Conservation (phyloP, 768 basidiomycete species). For the Vararia minispora region DNA sequence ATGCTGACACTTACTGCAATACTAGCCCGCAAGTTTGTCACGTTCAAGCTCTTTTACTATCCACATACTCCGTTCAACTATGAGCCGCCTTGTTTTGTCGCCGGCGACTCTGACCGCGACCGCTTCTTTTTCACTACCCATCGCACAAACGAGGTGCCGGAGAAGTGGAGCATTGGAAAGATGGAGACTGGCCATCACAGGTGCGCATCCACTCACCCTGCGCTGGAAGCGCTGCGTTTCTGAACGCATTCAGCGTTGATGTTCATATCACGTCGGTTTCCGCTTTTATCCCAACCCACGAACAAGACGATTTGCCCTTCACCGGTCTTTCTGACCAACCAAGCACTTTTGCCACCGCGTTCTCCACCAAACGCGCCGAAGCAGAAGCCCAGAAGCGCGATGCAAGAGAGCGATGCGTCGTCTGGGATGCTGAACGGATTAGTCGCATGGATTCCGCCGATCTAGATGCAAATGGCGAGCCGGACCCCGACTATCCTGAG, state of each 20-base stretch:
- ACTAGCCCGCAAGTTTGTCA: conserved; percentile 71
- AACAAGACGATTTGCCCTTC: conserved; percentile 47
- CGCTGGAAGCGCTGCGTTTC: conserved; percentile 2
- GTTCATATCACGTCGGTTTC: conserved; percentile 66
- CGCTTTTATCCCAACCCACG: conserved; percentile 56
- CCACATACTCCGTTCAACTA: conserved; percentile 72
- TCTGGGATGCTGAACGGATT: conserved; percentile 49
- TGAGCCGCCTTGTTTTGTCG: conserved; percentile 70
- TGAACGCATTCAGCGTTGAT: conserved; percentile 40
- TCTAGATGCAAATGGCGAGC: conserved; percentile 49
- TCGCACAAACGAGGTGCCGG: conserved; percentile 57
- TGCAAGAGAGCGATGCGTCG: conserved; percentile 47
- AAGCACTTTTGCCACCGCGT: conserved; percentile 50
- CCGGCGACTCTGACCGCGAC: conserved; percentile 61
- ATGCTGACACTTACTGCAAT: conserved; percentile 1
- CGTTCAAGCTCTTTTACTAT: conserved; percentile 81
- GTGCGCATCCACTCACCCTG: conserved; percentile 25
- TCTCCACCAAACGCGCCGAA: conserved; percentile 38
- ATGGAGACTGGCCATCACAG: conserved; percentile 66
- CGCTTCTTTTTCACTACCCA: conserved; percentile 81
- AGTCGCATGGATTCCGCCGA: conserved; percentile 23
- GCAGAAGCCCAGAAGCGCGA: conserved; percentile 51
- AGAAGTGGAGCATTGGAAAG: conserved; percentile 57
- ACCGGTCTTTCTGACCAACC: conserved; percentile 21
- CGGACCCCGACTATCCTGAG: conserved; percentile 34